Evolutionary conservation across 2,329 filamentous ascomycete genomes (phyloP), one percentile per base, ranked within the genome.

Genomic region (Exserohilum turcica): DNA sequence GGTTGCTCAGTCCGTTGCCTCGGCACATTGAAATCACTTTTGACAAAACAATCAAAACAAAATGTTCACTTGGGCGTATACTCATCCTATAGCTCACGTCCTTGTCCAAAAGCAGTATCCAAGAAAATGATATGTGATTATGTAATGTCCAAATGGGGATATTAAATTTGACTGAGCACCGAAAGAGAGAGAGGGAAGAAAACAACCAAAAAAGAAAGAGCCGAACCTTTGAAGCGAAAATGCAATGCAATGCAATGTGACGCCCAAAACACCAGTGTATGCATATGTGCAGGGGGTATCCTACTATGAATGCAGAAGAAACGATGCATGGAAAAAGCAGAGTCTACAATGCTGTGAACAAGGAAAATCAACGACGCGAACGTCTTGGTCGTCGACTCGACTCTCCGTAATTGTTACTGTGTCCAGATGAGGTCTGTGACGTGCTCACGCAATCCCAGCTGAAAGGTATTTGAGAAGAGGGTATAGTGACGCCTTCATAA

Each of bases 401-500:
- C 19, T 67, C 69, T 4, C 57, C 64, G 18, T 33, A 27, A 7
- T 40, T 16, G 7, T 13, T 9, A 21, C 51, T 37, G 16, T 32
- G 46, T 18, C 64, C 62, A 47, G 61, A 66, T 27, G 68, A 71
- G 19, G 67, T 67, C 43, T 73, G 68, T 29, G 68, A 71, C 39
- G 66, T 73, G 51, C 65, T 71, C 29, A 74, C 60, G 39, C 72
- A 74, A 47, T 74, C 70, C 72, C 72, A 74, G 21, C 70, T 67
- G 43, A 73, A 74, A 2, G 71, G 72, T 10, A 74, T 68, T 12
- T 64, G 59, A 9, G 61, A 63, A 1, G 70, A 65, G 1, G 70
- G 67, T 16, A 74, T 63, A 1, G 65, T 48, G 12, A 72, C 62
- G 0, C 70, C 71, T 24, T 72, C 68, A 15, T 71, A 72, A 5